Conservation (phyloP, 2,329 filamentous ascomycete genomes). For the Penicillium sp. region DNA sequence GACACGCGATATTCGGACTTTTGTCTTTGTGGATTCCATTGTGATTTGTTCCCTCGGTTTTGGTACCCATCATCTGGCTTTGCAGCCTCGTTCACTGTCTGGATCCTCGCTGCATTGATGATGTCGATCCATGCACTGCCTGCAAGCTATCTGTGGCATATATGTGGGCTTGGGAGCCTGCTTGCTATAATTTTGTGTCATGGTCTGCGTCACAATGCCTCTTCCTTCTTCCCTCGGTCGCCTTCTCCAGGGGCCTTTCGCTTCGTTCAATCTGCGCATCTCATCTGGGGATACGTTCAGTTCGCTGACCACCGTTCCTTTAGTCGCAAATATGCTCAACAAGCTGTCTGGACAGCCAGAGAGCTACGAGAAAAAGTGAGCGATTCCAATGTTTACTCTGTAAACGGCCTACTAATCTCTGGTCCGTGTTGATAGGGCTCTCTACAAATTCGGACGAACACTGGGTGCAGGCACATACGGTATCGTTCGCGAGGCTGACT, state of each 20-base stretch:
- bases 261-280: constrained; percentile 4
- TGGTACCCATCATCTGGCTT: background rate
- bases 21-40: background rate
- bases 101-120: background rate
- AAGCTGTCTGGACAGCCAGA: constrained; percentile 95
- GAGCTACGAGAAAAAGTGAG: constrained; percentile 97
- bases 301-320: constrained; percentile 12
- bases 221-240: constrained; percentile 14
- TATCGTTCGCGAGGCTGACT: constrained; percentile 92
- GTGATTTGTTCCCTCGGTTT: constrained; percentile 2
- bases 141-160: constrained; percentile 13
- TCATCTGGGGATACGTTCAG: background rate
- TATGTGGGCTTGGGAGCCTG: constrained; percentile 1
- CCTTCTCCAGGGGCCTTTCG: constrained; percentile 6
- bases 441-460: constrained; percentile 89
- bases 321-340: constrained; percentile 88
- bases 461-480: constrained; percentile 97
- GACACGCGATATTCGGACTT: constrained; percentile 11
- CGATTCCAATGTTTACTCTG: constrained; percentile 4
- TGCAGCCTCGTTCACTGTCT: constrained; percentile 8
- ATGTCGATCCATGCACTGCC: constrained; percentile 8
- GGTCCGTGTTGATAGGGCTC: constrained; percentile 58
- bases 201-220: background rate
- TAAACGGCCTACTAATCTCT: constrained; percentile 7
- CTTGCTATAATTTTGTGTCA: constrained; percentile 4